Percentiles rank a stretch among this genome's conserved stretches.
Evolutionary conservation across 371 early-diverging fungal genomes (phyloP).

Genomic region (Syncephalis plumigaleata): DNA sequence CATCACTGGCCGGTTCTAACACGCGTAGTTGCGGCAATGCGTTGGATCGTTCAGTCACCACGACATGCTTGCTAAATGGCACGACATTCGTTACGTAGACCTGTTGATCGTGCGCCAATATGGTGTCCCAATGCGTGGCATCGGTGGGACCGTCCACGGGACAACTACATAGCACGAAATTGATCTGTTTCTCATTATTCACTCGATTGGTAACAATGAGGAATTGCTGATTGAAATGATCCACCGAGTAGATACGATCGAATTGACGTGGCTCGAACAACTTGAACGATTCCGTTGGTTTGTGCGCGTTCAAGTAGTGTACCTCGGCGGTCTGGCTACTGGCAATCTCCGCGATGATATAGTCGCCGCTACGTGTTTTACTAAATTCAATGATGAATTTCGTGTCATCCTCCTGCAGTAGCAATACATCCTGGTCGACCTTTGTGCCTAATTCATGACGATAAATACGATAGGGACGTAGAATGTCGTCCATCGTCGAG

Average conservation of each 20-base stretch:
- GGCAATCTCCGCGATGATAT: slow-evolving; percentile 23
- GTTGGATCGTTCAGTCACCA: slow-evolving; percentile 36
- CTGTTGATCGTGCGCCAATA: not conserved
- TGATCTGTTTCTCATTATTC: slow-evolving; percentile 19
- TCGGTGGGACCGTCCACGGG: slow-evolving; percentile 18
- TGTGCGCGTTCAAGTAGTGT: slow-evolving; percentile 19
- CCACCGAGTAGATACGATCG: slow-evolving; percentile 23
- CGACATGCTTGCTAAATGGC: slow-evolving; percentile 10
- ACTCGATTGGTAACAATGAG: slow-evolving; percentile 28
- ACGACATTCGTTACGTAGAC: not conserved
- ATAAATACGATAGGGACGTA: slow-evolving; percentile 27
- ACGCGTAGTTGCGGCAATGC: slow-evolving; percentile 38
- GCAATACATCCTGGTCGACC: slow-evolving; percentile 16
- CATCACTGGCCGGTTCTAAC: slow-evolving; percentile 6
- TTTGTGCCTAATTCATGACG: slow-evolving; percentile 22
- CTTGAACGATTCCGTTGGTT: slow-evolving; percentile 7
- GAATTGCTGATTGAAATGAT: slow-evolving; percentile 22
- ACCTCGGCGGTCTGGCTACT: slow-evolving; percentile 39
- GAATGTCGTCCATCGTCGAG: slow-evolving; percentile 25
- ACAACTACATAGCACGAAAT: slow-evolving; percentile 34
- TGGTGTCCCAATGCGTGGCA: slow-evolving; percentile 8
- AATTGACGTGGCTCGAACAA: slow-evolving; percentile 24
- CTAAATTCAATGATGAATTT: slow-evolving; percentile 33
- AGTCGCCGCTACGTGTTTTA: slow-evolving; percentile 22
- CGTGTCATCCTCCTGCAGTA: slow-evolving; percentile 35